Percentiles rank a stretch among this genome's conserved stretches.
These are phyloP conservation scores for Aschersonia sp. DNA, from an alignment of 2,329 filamentous ascomycete genomes.

Conservation along the genomic window DNA sequence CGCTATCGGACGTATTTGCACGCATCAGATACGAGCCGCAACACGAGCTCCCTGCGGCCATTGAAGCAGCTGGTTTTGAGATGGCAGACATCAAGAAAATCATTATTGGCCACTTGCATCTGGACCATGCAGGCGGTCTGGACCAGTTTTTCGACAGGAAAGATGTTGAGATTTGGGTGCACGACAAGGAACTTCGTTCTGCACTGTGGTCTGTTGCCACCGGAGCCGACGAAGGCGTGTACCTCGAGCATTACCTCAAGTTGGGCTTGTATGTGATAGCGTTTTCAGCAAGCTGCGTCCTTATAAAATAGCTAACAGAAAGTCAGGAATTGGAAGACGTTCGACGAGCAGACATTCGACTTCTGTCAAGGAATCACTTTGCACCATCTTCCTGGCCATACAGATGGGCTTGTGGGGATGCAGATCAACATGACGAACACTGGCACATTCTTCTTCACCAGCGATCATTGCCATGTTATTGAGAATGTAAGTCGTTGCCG, in stretches of 20 bases:
- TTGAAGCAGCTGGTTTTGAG: constrained; percentile 14
- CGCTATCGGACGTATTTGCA: constrained; percentile 7
- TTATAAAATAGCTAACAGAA: too few species aligned
- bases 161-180: constrained; percentile 28
- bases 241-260: constrained; percentile 8
- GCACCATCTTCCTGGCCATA: constrained; percentile 10
- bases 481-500: constrained; percentile 1
- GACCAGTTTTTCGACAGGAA: constrained; percentile 25
- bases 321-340: constrained; percentile 9
- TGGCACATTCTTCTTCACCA: constrained; percentile 18
- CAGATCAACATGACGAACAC: constrained; percentile 15
- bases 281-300: too few species aligned
- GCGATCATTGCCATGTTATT: constrained; percentile 16
- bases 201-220: constrained; percentile 29
- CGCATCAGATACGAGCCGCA: constrained; percentile 6
- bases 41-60: constrained; percentile 7
- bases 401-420: constrained; percentile 14
- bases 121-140: constrained; percentile 32
- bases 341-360: constrained; percentile 7
- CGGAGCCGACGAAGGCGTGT: constrained; percentile 9
- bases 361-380: constrained; percentile 9
- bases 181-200: constrained; percentile 30
- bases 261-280: constrained; percentile 1
- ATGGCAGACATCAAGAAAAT: constrained; percentile 30
- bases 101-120: constrained; percentile 29